Conservation (phyloP, 2,329 filamentous ascomycete genomes). For the Lecanicillium sp. region DNA sequence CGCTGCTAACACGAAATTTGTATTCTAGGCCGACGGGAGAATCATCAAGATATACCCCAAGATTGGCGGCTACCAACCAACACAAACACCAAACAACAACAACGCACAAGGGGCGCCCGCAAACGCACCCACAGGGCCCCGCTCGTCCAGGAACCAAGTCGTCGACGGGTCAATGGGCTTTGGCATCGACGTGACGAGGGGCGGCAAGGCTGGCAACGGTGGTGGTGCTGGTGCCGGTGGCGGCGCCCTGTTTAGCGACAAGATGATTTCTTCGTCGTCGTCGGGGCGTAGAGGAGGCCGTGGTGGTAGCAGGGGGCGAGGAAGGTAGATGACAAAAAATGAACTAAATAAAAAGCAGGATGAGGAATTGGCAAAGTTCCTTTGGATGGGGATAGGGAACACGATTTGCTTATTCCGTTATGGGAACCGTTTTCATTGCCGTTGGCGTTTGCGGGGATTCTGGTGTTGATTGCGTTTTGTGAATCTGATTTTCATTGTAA, state of each 20-base stretch:
- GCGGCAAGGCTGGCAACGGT: conserved; percentile 16
- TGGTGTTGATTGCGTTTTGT: too few species aligned
- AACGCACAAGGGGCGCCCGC: conserved; percentile 12
- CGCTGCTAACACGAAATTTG: not conserved
- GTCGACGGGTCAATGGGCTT: conserved; percentile 50
- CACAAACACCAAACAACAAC: conserved; percentile 17
- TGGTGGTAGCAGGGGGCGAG: conserved; percentile 10
- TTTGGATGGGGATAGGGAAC: too few species aligned
- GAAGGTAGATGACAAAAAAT: not conserved
- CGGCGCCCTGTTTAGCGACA: conserved; percentile 43
- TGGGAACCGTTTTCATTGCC: too few species aligned
- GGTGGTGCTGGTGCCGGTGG: not conserved
- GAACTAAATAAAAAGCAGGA: too few species aligned
- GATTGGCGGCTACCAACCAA: conserved; percentile 32
- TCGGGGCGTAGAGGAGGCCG: conserved; percentile 14
- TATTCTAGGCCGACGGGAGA: conserved; percentile 60
- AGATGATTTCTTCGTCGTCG: conserved; percentile 28
- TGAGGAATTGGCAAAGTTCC: too few species aligned
- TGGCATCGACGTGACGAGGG: conserved; percentile 34
- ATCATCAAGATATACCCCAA: conserved; percentile 68
- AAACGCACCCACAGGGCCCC: conserved; percentile 25
- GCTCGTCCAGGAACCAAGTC: conserved; percentile 28
- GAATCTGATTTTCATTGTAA: too few species aligned
- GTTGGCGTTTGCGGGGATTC: too few species aligned
- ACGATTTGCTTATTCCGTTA: too few species aligned